Evolutionary conservation across 768 basidiomycete genomes (phyloP).

Genomic region (Boletus vinaceobasis): DNA sequence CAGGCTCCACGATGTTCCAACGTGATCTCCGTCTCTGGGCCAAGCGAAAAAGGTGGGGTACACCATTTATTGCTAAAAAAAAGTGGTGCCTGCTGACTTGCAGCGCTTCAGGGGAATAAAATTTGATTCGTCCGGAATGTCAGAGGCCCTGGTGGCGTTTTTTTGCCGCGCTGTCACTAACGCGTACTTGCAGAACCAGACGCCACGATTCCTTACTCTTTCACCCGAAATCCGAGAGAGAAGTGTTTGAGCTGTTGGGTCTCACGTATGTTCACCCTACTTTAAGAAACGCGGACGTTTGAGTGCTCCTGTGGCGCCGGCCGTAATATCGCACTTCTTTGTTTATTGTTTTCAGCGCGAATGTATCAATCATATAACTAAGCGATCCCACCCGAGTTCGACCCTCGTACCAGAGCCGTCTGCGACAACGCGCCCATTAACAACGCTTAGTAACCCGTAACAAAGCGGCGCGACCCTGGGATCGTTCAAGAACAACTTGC

Average conservation of each 20-base stretch:
- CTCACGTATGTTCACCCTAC: constrained; percentile 69
- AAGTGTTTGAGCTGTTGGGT: constrained; percentile 69
- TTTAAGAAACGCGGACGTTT: constrained; percentile 68
- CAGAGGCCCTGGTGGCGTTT: constrained; percentile 24
- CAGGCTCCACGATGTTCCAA: constrained; percentile 88
- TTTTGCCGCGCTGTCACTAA: background rate
- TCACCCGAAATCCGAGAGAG: constrained; percentile 61
- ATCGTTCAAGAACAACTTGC: background rate
- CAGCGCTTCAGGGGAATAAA: constrained; percentile 57
- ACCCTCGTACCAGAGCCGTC: background rate
- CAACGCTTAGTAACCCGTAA: background rate
- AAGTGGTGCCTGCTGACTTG: background rate
- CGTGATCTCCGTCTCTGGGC: constrained; percentile 77
- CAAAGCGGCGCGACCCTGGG: background rate
- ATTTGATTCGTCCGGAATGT: constrained; percentile 84
- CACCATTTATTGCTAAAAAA: background rate
- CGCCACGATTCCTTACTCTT: constrained; percentile 60
- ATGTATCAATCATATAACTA: background rate
- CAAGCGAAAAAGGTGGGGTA: constrained; percentile 52
- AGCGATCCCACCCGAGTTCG: background rate
- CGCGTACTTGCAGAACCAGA: constrained; percentile 37
- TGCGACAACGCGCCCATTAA: background rate
- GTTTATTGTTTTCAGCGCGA: background rate
- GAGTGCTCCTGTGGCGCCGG: constrained; percentile 14
- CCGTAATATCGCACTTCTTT: background rate